phyloP scores from a whole-genome alignment of 2,329 filamentous ascomycete species.

The Penicillium sp. region DNA sequence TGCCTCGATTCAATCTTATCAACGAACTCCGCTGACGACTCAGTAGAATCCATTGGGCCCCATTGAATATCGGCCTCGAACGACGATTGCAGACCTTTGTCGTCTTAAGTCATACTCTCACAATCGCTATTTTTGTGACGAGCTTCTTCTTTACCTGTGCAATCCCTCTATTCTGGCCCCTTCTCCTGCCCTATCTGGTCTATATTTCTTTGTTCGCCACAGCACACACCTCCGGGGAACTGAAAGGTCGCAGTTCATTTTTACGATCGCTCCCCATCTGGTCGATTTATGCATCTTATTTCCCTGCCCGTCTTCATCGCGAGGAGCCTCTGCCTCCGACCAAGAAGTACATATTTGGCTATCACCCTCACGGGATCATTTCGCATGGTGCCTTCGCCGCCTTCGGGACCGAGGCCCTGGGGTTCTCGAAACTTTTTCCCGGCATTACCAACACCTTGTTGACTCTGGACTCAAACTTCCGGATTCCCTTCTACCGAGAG shows the following conservation, averaged over 20 bases:
- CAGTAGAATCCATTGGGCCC: conserved; percentile 75
- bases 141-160: conserved; percentile 88
- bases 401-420: conserved; percentile 85
- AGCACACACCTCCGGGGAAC: conserved; percentile 70
- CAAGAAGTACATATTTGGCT: conserved; percentile 93
- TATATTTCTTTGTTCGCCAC: conserved; percentile 75
- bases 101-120: conserved; percentile 71
- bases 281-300: conserved; percentile 90
- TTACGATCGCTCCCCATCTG: conserved; percentile 73
- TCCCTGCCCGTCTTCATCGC: conserved; percentile 83
- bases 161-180: conserved; percentile 88
- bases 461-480: conserved; percentile 94
- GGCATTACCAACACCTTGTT: conserved; percentile 92
- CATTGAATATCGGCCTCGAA: conserved; percentile 69
- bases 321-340: conserved; percentile 75
- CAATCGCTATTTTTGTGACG: conserved; percentile 68
- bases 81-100: conserved; percentile 76
- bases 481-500: conserved; percentile 88
- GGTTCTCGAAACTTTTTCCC: conserved; percentile 83
- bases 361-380: conserved; percentile 97
- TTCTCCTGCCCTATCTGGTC: conserved; percentile 73
- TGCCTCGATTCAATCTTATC: neutral
- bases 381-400: conserved; percentile 92
- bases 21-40: neutral
- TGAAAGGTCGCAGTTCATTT: conserved; percentile 72